phyloP scores from a whole-genome alignment of 352 stramenopile genomes.

The Pythium rhizo-oryzae region DNA sequence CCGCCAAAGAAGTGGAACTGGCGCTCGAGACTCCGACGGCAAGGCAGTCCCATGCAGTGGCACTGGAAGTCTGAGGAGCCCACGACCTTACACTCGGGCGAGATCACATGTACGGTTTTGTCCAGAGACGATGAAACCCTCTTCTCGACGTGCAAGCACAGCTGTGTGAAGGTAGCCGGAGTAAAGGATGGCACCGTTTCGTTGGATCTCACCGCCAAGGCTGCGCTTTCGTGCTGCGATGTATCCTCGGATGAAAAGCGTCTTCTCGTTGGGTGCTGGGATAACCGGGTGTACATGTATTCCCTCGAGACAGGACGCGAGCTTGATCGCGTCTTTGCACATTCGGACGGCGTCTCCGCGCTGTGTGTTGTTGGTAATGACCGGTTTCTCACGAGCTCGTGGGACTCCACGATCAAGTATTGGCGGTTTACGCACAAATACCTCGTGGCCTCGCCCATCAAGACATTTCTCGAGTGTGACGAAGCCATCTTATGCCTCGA shows the following conservation, averaged over 20 bases:
- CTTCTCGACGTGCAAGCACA: slow-evolving; percentile 78
- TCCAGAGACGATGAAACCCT: slow-evolving; percentile 49
- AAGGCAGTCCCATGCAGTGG: slow-evolving; percentile 42
- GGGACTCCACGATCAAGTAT: slow-evolving; percentile 76
- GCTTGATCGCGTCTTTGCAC: slow-evolving; percentile 64
- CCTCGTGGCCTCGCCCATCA: slow-evolving; percentile 52
- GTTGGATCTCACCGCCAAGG: slow-evolving; percentile 37
- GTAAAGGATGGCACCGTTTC: slow-evolving; percentile 34
- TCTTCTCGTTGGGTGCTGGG: slow-evolving; percentile 70
- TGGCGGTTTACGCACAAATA: slow-evolving; percentile 67
- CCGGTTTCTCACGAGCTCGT: slow-evolving; percentile 71
- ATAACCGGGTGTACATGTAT: slow-evolving; percentile 82
- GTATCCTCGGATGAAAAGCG: slow-evolving; percentile 65
- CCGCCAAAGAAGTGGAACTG: slow-evolving; percentile 60
- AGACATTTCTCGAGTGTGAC: slow-evolving; percentile 63
- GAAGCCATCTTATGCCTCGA: slow-evolving; percentile 71
- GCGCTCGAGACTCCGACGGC: slow-evolving; percentile 37
- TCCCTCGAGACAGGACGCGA: slow-evolving; percentile 52
- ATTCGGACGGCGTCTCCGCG: slow-evolving; percentile 72
- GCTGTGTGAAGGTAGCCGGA: slow-evolving; percentile 55
- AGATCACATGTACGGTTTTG: slow-evolving; percentile 66
- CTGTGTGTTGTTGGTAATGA: slow-evolving; percentile 56
- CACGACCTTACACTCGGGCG: slow-evolving; percentile 49
- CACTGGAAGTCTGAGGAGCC: slow-evolving; percentile 54
- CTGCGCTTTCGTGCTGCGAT: slow-evolving; percentile 68